Evolutionary conservation across 2,329 filamentous ascomycete species (phyloP), one percentile per base, ranked within the genome.

Genomic region (Microcera coccophila): DNA sequence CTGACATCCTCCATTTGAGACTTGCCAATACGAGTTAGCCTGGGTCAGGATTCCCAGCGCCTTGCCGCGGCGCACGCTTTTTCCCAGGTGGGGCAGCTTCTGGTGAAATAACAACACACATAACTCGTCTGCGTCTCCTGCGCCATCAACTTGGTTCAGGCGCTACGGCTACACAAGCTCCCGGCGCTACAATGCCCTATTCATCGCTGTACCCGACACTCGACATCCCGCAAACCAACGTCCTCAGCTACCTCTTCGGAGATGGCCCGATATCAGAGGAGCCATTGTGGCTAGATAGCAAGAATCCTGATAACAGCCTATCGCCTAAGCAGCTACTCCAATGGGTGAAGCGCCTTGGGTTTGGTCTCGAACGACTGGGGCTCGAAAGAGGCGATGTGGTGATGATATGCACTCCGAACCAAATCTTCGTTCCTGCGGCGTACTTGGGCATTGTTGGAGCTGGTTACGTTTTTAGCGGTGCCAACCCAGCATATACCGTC

Each of bases 211-310:
- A 68, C 45, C 67, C 67, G 4, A 36, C 53, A 11, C 45, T 75
- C 31, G 59, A 69, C 48, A 67, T 75, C 21, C 70, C 70, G 7
- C 63, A 71, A 60, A 69, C 62, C 50, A 75, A 73, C 55, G 55
- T 70, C 47, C 57, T 69, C 28, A 59, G 52, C 24, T 67, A 68
- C 45, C 48, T 69, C 31, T 69, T 68, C 31, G 61, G 61, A 17
- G 32, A 52, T 4, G 45, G 43, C 20, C 42, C 59, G 40, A 41
- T 57, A 63, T 68, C 71, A 22, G 61, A 73, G 39, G 63, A 71
- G 28, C 73, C 76, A 5, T 60, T 79, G 46, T 81, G 75, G 75
- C 67, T 75, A 39, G 73, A 81, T 56, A 68, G 73, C 31, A 67
- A 67, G 41, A 62, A 78, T 37, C 60, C 70, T 3, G 49, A 52